Evolutionary conservation across 495 filamentous ascomycete species (phyloP), one percentile per base, ranked within the genome.

Genomic region (Margaritispora aquatica): DNA sequence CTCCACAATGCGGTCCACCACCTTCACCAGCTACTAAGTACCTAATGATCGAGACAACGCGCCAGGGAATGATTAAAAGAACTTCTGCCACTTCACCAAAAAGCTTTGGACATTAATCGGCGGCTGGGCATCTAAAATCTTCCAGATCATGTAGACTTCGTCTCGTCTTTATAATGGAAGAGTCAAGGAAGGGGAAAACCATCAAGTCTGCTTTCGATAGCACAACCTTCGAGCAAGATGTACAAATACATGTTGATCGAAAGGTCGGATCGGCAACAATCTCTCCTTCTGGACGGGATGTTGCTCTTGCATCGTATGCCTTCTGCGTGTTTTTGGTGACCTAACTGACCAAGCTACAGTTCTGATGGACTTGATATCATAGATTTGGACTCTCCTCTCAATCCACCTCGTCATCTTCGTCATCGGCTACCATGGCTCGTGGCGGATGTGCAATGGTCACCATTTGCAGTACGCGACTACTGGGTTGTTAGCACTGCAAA

Each of bases 361-460:
- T 83, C 82, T 23, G 79, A 93, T 62, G 93, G 92, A 24, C 82
- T 97, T 31, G 87, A 94, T 72, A 88, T 97, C 66, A 92, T 97
- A 57, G 93, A 97, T 63, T 80, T 97, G 46, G 93, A 97, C 73
- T 92, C 84, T 15, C 92, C 91, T 15, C 93, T 90, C 71, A 93
- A 87, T 52, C 89, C 89, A 15, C 93, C 93, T 29, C 86, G 92
- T 13, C 85, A 92, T 66, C 83, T 97, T 24, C 85, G 86, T 60
- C 89, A 96, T 69, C 86, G 89, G 36, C 87, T 90, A 8, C 86
- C 88, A n/a, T 96, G 92, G 90, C 85, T 95, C 53, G 92, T 97
- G 3, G 90, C 92, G n/a, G 93, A 97, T 71, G 93, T 97, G 41
- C 93, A 97, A 72, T 97, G 93, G 93, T 96, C 90, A 4, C 93